Percentiles rank a stretch among this genome's conserved stretches.
These are phyloP conservation scores for Diophrys appendiculata DNA, from an alignment of 73 alveolate genomes.

Conservation along the genomic window DNA sequence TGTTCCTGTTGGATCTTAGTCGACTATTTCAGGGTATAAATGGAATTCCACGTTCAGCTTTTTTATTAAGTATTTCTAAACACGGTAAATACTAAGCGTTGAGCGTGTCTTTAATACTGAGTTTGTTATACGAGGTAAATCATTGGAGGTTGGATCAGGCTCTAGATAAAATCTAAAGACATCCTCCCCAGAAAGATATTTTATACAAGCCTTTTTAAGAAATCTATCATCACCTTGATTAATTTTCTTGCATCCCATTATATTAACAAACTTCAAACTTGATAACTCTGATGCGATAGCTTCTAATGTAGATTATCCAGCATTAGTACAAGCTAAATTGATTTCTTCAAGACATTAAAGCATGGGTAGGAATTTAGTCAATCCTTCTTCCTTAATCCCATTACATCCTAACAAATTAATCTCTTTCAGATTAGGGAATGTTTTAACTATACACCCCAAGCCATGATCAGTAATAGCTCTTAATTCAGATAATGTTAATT, in stretches of 20 bases:
- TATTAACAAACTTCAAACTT: background rate
- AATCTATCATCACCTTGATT: background rate
- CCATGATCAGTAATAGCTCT: background rate
- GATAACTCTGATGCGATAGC: background rate
- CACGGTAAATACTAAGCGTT: too few relatives aligned
- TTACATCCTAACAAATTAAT: background rate
- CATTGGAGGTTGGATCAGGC: too few relatives aligned
- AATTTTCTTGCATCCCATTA: background rate
- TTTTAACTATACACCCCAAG: background rate
- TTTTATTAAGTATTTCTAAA: too few relatives aligned
- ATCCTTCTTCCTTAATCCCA: background rate
- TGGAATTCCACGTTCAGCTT: too few relatives aligned
- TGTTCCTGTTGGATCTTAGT: too few relatives aligned
- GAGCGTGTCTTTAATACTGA: too few relatives aligned
- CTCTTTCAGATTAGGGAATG: background rate
- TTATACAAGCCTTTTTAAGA: background rate
- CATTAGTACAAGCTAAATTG: background rate
- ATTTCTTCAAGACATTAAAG: too few relatives aligned
- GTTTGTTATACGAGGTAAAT: too few relatives aligned
- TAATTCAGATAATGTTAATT: background rate
- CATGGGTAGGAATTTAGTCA: background rate
- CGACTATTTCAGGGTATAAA: too few relatives aligned
- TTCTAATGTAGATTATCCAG: background rate
- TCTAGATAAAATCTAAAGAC: too few relatives aligned
- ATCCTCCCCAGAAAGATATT: background rate